These are phyloP conservation scores for Daedalea quercina DNA, from an alignment of 768 basidiomycete genomes.

Conservation along the genomic window DNA sequence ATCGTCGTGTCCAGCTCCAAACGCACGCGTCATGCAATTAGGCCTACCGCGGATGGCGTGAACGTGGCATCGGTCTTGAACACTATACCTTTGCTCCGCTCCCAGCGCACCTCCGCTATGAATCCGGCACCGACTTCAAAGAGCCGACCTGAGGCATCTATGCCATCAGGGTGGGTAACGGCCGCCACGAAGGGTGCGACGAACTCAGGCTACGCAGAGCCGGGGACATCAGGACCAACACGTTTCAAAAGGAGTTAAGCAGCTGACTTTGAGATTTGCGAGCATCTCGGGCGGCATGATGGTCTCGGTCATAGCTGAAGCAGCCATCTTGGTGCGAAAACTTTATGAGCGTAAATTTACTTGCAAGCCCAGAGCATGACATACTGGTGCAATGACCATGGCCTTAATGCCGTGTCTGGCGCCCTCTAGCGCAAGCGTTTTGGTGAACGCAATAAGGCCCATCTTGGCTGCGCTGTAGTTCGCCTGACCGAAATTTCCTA, in stretches of 20 bases:
- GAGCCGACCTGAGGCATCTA: slow-evolving; percentile 71
- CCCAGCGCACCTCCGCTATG: slow-evolving; percentile 88
- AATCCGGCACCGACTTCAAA: slow-evolving; percentile 95
- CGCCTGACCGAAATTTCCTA: slow-evolving; percentile 93
- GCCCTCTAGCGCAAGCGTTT: slow-evolving; percentile 89
- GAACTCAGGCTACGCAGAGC: slow-evolving; percentile 65
- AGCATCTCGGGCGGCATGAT: slow-evolving; percentile 94
- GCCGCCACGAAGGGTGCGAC: slow-evolving; percentile 91
- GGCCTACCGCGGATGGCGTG: slow-evolving; percentile 84
- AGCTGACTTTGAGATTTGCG: slow-evolving; percentile 64
- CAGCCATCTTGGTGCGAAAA: slow-evolving; percentile 61
- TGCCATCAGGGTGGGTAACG: slow-evolving; percentile 78
- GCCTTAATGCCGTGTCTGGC: slow-evolving; percentile 86
- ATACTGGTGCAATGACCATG: slow-evolving; percentile 83
- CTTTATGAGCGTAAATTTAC: background rate
- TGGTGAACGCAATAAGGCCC: slow-evolving; percentile 88
- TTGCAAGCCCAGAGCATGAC: slow-evolving; percentile 18
- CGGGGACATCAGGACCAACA: slow-evolving; percentile 1
- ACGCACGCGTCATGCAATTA: background rate
- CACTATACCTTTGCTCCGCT: slow-evolving; percentile 78
- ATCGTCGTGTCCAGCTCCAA: background rate
- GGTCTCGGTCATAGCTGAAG: slow-evolving; percentile 93
- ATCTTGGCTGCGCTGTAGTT: slow-evolving; percentile 99
- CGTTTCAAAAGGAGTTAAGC: background rate
- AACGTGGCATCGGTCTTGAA: slow-evolving; percentile 89